Evolutionary conservation across 1,284 basidiomycete species (phyloP).

Genomic region (Golubevia pallescens): DNA sequence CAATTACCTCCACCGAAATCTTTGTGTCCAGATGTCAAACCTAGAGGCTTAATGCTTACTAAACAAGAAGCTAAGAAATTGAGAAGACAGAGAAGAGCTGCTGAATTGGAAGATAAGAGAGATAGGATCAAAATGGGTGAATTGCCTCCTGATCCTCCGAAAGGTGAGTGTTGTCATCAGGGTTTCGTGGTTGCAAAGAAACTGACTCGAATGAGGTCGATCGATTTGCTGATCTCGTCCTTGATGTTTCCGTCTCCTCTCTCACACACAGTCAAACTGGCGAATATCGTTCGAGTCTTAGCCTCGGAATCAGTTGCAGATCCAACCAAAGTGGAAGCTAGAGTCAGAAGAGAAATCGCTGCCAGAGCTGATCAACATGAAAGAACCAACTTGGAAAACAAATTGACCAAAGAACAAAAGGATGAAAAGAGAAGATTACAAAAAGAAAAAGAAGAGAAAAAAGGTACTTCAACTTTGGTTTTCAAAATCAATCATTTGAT

Average conservation of each 20-base stretch:
- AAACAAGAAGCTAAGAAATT: slow-evolving; percentile 60
- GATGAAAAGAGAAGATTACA: slow-evolving; percentile 29
- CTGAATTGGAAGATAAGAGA: slow-evolving; percentile 55
- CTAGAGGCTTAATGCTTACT: slow-evolving; percentile 54
- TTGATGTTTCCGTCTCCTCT: background rate
- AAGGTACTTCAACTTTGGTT: slow-evolving; percentile 44
- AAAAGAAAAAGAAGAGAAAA: slow-evolving; percentile 36
- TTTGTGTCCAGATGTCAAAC: slow-evolving; percentile 20
- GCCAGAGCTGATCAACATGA: slow-evolving; percentile 52
- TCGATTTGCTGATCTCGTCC: too few species aligned
- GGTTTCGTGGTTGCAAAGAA: too few species aligned
- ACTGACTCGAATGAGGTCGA: too few species aligned
- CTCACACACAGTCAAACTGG: slow-evolving; percentile 38
- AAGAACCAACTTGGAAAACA: slow-evolving; percentile 41
- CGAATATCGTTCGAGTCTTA: slow-evolving; percentile 60
- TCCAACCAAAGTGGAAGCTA: slow-evolving; percentile 61
- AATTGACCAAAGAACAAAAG: slow-evolving; percentile 48
- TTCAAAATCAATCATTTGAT: slow-evolving; percentile 48
- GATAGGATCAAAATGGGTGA: slow-evolving; percentile 64
- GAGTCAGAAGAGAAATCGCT: slow-evolving; percentile 57
- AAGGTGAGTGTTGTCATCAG: slow-evolving; percentile 11
- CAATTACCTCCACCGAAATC: slow-evolving; percentile 50
- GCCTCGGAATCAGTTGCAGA: slow-evolving; percentile 57
- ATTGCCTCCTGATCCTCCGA: slow-evolving; percentile 55
- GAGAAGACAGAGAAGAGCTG: slow-evolving; percentile 49